Evolutionary conservation across 2,329 filamentous ascomycete species (phyloP), one percentile per base, ranked within the genome.

Genomic region (Paecilomyces niveus): DNA sequence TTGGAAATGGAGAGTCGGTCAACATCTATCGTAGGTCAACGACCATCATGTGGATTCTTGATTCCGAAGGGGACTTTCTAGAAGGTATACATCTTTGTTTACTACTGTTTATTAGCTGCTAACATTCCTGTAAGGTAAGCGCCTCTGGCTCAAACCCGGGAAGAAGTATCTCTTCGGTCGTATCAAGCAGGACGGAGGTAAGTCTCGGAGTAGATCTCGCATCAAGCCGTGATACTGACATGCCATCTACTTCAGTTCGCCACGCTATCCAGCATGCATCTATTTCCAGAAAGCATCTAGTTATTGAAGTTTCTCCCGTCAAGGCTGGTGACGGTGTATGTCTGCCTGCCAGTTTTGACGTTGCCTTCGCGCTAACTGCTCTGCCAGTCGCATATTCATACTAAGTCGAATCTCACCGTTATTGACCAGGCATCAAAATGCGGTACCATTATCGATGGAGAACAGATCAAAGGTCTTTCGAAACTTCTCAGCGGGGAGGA

Each of bases 231-330:
- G 32, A 9, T 52, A 33, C 24, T 56, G 24, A 56, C 32, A n/a
- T 52, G 54, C 7, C 13, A 57, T 33, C 45, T 52, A 55, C 21
- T 21, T 5, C 64, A 89, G 87, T 84, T 57, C 84, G 85, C 2
- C 85, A 89, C 64, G 85, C 83, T 24, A 89, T 96, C 64, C 84
- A 87, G 5, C 84, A 94, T 68, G 90, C 89, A 68, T 89, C 88
- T 1, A 89, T 99, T 54, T 99, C 94, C 32, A 83, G 93, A 58
- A 90, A 94, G 68, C 94, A 99, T 74, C 78, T 97, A 63, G 87
- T 87, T 32, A 86, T 99, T 55, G 82, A 85, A 50, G 85, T 97
- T 6, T 85, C 82, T 53, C 66, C 76, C 0, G 87, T 93, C 39
- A 76, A 79, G 49, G 76, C 85, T 13, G 87, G 85, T 54, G 85